Evolutionary conservation across 139 green algal species (phyloP), one percentile per base, ranked within the genome.

Genomic region (Chloropicon primus): DNA sequence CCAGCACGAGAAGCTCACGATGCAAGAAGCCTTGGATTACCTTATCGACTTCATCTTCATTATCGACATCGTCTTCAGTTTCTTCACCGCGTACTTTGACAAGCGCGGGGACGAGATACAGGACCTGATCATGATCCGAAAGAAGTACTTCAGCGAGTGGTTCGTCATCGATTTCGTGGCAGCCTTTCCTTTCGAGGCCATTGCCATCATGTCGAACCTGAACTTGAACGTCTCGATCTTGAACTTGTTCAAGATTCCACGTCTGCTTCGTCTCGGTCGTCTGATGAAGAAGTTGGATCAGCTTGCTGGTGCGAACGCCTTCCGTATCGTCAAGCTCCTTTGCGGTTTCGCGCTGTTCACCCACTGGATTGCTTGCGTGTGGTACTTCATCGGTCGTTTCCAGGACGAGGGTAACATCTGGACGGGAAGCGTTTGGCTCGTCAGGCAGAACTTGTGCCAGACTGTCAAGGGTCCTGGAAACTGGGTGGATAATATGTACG

Each of bases 391-490:
- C 21, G 76, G 76, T 22, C n/a, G 76, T 21, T 77, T 62, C 76
- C 76, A 80, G 76, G 76, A 27, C 10, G 76, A 80, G 54, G 76
- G 76, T n/a, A 80, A 80, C 76, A 25, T 75, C 62, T 80, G 76
- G 76, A 80, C 76, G 5, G 76, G 76, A 5, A 24, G 22, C 24
- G 76, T 80, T 24, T 80, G 76, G 76, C 76, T 80, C 23, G 76
- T 75, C 21, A 26, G 53, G 10, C 17, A 23, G 53, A 29, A 78
- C 54, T 25, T 80, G 54, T 80, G 76, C 54, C 76, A 80, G 76
- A 80, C 54, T 22, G 24, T 76, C 54, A 27, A 77, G 25, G 26
- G 29, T 22, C 41, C 41, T n/a, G 41, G 41, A 62, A 62, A 62
- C 41, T 62, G 41, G 41, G 41, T 62, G 41, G 41, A 62, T 17